Percentiles rank a stretch among this genome's conserved stretches.
phyloP scores from a whole-genome alignment of 1,284 basidiomycete genomes.

The Apiotrichum brassicae region DNA sequence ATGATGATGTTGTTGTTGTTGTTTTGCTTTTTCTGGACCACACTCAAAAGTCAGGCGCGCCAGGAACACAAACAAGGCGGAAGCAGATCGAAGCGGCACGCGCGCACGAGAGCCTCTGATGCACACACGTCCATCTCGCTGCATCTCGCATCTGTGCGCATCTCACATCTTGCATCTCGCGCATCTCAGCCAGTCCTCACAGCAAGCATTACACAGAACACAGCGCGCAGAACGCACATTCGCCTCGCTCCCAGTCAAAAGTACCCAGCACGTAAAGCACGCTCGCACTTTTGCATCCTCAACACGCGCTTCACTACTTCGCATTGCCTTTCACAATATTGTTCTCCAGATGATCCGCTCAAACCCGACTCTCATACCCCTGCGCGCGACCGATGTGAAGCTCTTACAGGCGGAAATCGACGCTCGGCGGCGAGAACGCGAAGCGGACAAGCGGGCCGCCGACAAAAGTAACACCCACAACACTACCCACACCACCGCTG shows the following conservation, averaged over 20 bases:
- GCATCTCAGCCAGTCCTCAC: too few species aligned
- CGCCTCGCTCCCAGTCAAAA: too few species aligned
- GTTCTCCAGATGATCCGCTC: conserved; percentile 36
- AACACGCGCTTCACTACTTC: not conserved
- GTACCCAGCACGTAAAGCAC: too few species aligned
- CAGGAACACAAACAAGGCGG: too few species aligned
- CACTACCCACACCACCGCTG: too few species aligned
- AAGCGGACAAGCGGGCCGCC: not conserved
- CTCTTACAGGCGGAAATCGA: conserved; percentile 38
- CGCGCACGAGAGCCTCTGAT: too few species aligned
- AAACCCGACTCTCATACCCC: conserved; percentile 41
- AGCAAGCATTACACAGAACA: too few species aligned
- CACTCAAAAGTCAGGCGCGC: not conserved
- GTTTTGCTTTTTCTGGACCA: not conserved
- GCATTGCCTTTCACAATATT: not conserved
- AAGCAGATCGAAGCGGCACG: too few species aligned
- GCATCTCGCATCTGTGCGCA: too few species aligned
- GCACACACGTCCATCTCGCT: too few species aligned
- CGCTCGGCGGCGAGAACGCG: conserved; percentile 21
- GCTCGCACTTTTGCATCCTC: too few species aligned
- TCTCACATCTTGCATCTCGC: not conserved
- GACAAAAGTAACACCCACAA: not conserved
- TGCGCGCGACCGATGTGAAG: conserved; percentile 39
- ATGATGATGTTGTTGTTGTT: not conserved
- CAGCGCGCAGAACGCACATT: too few species aligned